Conservation (phyloP, 1,139 yeast species). For the Arxiozyma heterogenica region DNA sequence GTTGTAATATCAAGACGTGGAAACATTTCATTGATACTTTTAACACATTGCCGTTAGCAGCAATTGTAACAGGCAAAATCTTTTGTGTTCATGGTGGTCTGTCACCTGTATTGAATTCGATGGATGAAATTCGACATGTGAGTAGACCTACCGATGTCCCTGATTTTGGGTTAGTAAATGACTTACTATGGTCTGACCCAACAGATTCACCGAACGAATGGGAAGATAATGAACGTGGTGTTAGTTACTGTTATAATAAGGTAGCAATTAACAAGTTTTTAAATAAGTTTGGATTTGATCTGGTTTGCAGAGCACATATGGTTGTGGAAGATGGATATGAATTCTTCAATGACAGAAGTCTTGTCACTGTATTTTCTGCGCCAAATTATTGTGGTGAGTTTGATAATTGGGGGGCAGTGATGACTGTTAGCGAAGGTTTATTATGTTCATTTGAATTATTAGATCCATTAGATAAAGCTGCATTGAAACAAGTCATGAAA, state of each 20-base stretch:
- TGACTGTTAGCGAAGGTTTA: constrained; percentile 84
- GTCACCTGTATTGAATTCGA: constrained; percentile 72
- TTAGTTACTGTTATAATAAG: constrained; percentile 78
- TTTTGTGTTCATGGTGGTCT: constrained; percentile 94
- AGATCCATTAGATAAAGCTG: constrained; percentile 83
- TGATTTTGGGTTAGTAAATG: constrained; percentile 80
- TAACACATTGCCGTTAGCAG: constrained; percentile 83
- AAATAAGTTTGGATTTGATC: constrained; percentile 73
- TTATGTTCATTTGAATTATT: constrained; percentile 79
- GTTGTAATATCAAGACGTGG: constrained; percentile 86
- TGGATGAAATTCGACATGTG: constrained; percentile 79
- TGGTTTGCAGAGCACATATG: constrained; percentile 93
- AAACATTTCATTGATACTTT: constrained; percentile 80
- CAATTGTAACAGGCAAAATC: constrained; percentile 83
- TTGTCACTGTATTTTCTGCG: constrained; percentile 86
- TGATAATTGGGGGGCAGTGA: constrained; percentile 95
- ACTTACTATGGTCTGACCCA: constrained; percentile 87
- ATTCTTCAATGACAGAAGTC: constrained; percentile 78
- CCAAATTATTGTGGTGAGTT: constrained; percentile 95
- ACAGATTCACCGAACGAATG: constrained; percentile 88
- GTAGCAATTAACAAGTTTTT: constrained; percentile 82
- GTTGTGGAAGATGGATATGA: constrained; percentile 95
- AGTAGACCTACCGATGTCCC: constrained; percentile 93
- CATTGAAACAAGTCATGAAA: constrained; percentile 80
- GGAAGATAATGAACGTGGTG: constrained; percentile 95